Evolutionary conservation across 768 basidiomycete species (phyloP).

Genomic region (Tricholoma terreum): DNA sequence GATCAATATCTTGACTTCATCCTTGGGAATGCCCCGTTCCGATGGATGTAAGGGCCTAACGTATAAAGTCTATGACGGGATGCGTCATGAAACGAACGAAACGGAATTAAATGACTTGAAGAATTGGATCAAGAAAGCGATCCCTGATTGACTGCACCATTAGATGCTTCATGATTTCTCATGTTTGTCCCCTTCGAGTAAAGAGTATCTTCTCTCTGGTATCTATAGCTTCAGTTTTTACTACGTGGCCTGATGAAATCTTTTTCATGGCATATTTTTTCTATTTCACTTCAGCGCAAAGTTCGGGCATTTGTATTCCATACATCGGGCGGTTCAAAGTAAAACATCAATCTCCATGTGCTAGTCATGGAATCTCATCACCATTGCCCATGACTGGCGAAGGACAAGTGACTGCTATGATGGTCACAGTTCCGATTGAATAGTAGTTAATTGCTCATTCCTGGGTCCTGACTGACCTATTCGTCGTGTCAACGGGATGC

Average conservation of each 20-base stretch:
- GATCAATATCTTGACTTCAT: constrained; percentile 49
- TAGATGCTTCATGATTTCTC: not conserved
- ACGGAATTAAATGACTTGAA: constrained; percentile 70
- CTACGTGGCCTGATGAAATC: constrained; percentile 5
- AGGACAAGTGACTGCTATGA: too few relatives aligned
- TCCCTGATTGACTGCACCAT: constrained; percentile 29
- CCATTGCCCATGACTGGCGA: too few relatives aligned
- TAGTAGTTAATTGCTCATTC: too few relatives aligned
- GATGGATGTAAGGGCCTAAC: constrained; percentile 53
- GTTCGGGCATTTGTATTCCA: constrained; percentile 3
- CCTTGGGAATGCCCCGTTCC: constrained; percentile 49
- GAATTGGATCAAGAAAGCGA: constrained; percentile 61
- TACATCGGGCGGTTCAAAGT: not conserved
- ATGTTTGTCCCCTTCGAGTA: not conserved
- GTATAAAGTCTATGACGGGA: constrained; percentile 64
- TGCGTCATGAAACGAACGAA: constrained; percentile 63
- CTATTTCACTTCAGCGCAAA: not conserved
- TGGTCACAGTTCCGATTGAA: too few relatives aligned
- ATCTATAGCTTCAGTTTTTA: not conserved
- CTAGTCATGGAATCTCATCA: too few relatives aligned
- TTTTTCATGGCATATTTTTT: constrained; percentile 1
- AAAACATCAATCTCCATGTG: not conserved
- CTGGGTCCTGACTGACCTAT: too few relatives aligned
- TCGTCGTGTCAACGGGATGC: too few relatives aligned
- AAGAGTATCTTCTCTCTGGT: not conserved